A percentile compares a stretch with the other conserved stretches of the same genome.
These are phyloP conservation scores for Talaromyces sp. DNA, from an alignment of 2,329 filamentous ascomycete species.

Conservation along the genomic window DNA sequence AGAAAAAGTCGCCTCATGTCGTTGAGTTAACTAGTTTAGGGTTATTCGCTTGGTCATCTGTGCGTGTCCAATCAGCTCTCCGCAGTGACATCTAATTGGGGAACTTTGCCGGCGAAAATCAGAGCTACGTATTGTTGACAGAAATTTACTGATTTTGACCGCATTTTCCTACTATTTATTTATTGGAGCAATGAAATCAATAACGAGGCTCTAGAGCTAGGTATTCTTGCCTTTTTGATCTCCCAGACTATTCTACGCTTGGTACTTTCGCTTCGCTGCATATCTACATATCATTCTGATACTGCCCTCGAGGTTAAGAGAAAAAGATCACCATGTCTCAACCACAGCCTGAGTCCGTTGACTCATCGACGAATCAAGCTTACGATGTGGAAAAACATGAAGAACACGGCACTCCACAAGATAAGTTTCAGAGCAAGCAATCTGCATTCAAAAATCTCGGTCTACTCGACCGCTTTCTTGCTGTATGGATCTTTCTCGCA, in stretches of 20 bases:
- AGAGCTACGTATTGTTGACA: no score
- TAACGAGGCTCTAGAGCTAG: not conserved
- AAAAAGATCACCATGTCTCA: not conserved
- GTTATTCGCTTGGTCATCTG: not conserved
- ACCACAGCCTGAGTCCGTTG: not conserved
- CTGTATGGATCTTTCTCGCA: conserved; percentile 70
- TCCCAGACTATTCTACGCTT: not conserved
- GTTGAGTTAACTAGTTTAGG: no score
- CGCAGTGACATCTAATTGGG: not conserved
- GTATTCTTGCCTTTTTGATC: not conserved
- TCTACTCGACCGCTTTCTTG: conserved; percentile 59
- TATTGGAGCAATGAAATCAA: not conserved
- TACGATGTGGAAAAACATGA: not conserved
- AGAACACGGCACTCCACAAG: not conserved
- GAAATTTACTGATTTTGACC: not conserved
- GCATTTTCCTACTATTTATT: not conserved
- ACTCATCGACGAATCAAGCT: not conserved
- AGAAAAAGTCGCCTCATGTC: no score
- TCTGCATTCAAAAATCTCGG: conserved; percentile 48
- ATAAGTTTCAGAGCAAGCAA: not conserved
- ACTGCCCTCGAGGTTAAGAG: no score
- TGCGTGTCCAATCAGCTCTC: not conserved
- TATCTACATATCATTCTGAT: not conserved
- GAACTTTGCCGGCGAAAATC: not conserved
- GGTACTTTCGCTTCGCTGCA: not conserved